phyloP scores from a whole-genome alignment of 169 alveolate genomes.

The Cyclospora cayetanensis region DNA sequence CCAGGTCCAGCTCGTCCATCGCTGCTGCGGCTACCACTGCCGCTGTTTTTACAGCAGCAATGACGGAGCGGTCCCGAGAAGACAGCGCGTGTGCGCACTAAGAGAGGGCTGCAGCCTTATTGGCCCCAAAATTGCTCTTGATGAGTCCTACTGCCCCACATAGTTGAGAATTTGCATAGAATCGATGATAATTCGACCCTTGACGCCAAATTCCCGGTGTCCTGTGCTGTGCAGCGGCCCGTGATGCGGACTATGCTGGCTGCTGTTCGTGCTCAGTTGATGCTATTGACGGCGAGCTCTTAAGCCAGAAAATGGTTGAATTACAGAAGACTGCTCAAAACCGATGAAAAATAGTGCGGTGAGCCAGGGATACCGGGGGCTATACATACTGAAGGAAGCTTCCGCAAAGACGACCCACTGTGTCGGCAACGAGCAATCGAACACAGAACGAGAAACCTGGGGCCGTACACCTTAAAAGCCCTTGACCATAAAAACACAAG shows the following conservation, averaged over 20 bases:
- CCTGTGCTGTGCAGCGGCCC: background rate
- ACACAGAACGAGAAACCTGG: background rate
- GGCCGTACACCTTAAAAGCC: background rate
- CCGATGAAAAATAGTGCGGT: background rate
- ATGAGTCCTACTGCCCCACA: background rate
- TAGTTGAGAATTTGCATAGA: background rate
- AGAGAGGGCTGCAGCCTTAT: conserved; percentile 8
- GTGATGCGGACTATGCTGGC: too few species aligned
- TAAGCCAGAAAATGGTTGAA: too few species aligned
- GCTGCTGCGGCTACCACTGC: conserved; percentile 33
- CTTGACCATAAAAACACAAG: too few species aligned
- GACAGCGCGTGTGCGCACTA: background rate
- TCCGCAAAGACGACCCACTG: background rate
- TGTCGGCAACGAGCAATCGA: background rate
- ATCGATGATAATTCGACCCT: background rate
- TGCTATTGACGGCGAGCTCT: background rate
- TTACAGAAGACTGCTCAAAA: too few species aligned
- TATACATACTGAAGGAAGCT: background rate
- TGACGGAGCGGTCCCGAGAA: background rate
- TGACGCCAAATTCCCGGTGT: background rate
- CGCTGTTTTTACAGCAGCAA: conserved; percentile 7
- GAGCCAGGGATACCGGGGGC: too few species aligned
- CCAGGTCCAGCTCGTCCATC: background rate
- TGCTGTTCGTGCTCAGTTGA: background rate
- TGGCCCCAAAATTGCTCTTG: background rate